Conservation (phyloP, 2,329 filamentous ascomycete genomes). For the Dissoconium aciculare region DNA sequence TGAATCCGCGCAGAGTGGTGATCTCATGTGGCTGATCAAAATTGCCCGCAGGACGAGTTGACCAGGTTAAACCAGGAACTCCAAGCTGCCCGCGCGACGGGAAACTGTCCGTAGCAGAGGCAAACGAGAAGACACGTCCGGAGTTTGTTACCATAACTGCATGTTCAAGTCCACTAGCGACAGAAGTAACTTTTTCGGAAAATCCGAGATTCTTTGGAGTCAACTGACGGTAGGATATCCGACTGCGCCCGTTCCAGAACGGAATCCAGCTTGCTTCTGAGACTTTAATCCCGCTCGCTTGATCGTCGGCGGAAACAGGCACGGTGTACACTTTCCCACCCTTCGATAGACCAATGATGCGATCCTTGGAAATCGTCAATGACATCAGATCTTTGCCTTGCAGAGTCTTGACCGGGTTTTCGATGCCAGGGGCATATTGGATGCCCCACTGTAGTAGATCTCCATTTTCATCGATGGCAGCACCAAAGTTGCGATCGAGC, state of each 20-base stretch:
- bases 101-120: constrained; percentile 61
- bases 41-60: constrained; percentile 56
- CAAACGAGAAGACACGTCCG: constrained; percentile 80
- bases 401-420: constrained; percentile 54
- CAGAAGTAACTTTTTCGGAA: constrained; percentile 58
- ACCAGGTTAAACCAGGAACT: constrained; percentile 67
- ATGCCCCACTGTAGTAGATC: constrained; percentile 86
- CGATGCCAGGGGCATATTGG: constrained; percentile 52
- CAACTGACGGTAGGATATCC: constrained; percentile 57
- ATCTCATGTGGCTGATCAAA: constrained; percentile 78
- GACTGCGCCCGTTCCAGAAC: constrained; percentile 48
- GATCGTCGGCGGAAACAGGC: constrained; percentile 59
- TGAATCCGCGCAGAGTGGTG: constrained; percentile 51
- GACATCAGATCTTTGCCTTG: constrained; percentile 67
- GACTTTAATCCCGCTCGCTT: constrained; percentile 47
- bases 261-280: constrained; percentile 57
- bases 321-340: constrained; percentile 73
- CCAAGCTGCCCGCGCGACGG: constrained; percentile 78
- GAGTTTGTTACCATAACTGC: constrained; percentile 69
- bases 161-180: constrained; percentile 72
- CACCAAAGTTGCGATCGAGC: constrained; percentile 66
- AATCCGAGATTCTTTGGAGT: constrained; percentile 49
- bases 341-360: constrained; percentile 63
- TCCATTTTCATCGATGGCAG: constrained; percentile 73
- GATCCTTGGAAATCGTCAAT: constrained; percentile 63